phyloP scores from a whole-genome alignment of 345 rosid species.

The Psidium friedrichsthalianum region DNA sequence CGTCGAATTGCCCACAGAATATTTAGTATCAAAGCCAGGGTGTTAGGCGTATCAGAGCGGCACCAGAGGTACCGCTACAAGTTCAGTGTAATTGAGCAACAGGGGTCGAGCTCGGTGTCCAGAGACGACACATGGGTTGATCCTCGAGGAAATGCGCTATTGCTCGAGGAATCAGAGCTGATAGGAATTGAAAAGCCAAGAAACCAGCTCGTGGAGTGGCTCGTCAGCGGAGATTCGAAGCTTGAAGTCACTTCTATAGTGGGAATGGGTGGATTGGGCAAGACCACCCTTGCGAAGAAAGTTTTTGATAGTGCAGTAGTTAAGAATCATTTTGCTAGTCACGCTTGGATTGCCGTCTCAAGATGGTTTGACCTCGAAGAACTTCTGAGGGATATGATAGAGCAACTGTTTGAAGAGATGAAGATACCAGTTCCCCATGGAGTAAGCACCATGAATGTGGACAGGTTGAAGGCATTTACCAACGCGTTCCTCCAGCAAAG shows the following conservation, averaged over 20 bases:
- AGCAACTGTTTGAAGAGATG: neutral
- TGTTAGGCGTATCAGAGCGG: neutral
- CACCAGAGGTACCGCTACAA: neutral
- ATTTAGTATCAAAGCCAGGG: neutral
- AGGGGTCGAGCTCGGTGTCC: neutral
- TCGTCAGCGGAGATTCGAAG: neutral
- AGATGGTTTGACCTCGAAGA: constrained; percentile 3
- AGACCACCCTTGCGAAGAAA: constrained; percentile 9
- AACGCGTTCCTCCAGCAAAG: neutral
- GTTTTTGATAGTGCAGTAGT: constrained; percentile 7
- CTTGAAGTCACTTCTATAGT: constrained; percentile 1
- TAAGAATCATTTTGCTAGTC: constrained; percentile 1
- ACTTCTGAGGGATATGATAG: neutral
- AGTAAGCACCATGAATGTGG: neutral
- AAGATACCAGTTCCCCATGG: neutral
- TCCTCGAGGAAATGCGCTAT: constrained; percentile 2
- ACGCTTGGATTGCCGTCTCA: constrained; percentile 9
- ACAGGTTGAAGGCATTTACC: neutral
- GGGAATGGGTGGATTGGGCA: constrained; percentile 16
- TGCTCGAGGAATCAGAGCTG: neutral
- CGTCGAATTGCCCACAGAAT: neutral
- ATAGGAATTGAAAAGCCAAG: constrained; percentile 6
- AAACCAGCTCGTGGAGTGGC: constrained; percentile 2
- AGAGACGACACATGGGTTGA: neutral
- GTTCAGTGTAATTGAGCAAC: neutral